These are phyloP conservation scores for Uncinocarpus reesii DNA, from an alignment of 2,329 filamentous ascomycete genomes.

Conservation along the genomic window DNA sequence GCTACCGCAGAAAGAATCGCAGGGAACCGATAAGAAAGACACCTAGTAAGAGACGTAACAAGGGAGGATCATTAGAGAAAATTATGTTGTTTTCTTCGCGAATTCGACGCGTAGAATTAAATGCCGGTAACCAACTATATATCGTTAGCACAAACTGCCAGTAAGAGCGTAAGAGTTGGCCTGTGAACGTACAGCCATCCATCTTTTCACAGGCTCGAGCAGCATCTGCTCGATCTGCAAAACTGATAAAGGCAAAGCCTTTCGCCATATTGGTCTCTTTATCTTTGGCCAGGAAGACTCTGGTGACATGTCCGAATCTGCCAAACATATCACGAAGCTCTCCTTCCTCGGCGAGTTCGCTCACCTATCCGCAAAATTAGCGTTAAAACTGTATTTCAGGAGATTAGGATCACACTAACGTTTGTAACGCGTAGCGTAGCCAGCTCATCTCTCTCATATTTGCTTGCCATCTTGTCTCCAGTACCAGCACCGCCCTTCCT, in stretches of 20 bases:
- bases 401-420: conserved; percentile 48
- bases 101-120: conserved; percentile 45
- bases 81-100: conserved; percentile 37
- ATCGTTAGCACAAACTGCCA: conserved; percentile 12
- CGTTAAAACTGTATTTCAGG: background rate
- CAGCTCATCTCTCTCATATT: conserved; percentile 92
- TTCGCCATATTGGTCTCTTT: conserved; percentile 91
- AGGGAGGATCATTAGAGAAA: conserved; percentile 1
- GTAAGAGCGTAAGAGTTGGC: conserved; percentile 4
- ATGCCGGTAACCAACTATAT: conserved; percentile 43
- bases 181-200: conserved; percentile 63
- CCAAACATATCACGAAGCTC: conserved; percentile 98
- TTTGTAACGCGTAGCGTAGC: conserved; percentile 96
- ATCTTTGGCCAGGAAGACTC: conserved; percentile 97
- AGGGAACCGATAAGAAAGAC: conserved; percentile 13
- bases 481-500: conserved; percentile 50
- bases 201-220: conserved; percentile 92
- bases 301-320: conserved; percentile 88
- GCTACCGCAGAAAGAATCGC: conserved; percentile 4
- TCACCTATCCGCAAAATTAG: conserved; percentile 53
- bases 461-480: conserved; percentile 81
- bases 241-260: conserved; percentile 98
- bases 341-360: conserved; percentile 90
- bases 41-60: conserved; percentile 1
- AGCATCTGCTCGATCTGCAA: conserved; percentile 79